phyloP scores from a whole-genome alignment of 2,329 filamentous ascomycete species.

The Penicillium sp. region DNA sequence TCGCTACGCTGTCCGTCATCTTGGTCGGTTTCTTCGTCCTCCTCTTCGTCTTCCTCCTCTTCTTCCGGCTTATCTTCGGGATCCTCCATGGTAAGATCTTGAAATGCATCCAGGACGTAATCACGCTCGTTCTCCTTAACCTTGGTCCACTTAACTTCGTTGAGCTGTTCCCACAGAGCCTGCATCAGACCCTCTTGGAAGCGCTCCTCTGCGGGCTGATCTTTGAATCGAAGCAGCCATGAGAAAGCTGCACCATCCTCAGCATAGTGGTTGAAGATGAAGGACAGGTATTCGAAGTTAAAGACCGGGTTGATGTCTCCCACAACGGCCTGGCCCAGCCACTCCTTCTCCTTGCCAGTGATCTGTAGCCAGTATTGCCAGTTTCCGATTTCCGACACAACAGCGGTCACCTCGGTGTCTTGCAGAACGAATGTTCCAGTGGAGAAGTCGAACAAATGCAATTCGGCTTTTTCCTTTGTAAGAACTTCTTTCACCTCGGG shows the following conservation, averaged over 20 bases:
- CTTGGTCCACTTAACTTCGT: constrained; percentile 91
- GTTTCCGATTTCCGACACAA: constrained; percentile 79
- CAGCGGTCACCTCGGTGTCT: constrained; percentile 71
- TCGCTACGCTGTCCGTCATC: constrained; percentile 69
- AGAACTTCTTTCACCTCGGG: constrained; percentile 74
- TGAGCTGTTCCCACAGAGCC: constrained; percentile 93
- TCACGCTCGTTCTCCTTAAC: constrained; percentile 89
- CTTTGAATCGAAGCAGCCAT: constrained; percentile 90
- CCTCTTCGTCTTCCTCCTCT: constrained; percentile 54
- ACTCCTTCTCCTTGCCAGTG: constrained; percentile 70
- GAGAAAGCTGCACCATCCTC: constrained; percentile 88
- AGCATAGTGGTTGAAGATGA: constrained; percentile 97
- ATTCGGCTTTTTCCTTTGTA: constrained; percentile 72
- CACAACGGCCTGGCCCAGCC: constrained; percentile 81
- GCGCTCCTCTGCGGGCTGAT: constrained; percentile 74
- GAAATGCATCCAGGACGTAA: constrained; percentile 93
- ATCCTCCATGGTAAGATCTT: constrained; percentile 91
- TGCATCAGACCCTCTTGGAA: constrained; percentile 96
- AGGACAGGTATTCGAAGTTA: constrained; percentile 98
- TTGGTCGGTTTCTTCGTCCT: constrained; percentile 60
- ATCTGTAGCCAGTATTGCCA: constrained; percentile 98
- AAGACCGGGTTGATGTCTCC: constrained; percentile 97
- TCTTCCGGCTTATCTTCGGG: constrained; percentile 59
- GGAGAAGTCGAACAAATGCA: constrained; percentile 91
- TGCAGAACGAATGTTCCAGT: constrained; percentile 82